Percentiles rank a stretch among this genome's conserved stretches.
phyloP scores from a whole-genome alignment of 257 asterid species.

The Plantago elongata region DNA sequence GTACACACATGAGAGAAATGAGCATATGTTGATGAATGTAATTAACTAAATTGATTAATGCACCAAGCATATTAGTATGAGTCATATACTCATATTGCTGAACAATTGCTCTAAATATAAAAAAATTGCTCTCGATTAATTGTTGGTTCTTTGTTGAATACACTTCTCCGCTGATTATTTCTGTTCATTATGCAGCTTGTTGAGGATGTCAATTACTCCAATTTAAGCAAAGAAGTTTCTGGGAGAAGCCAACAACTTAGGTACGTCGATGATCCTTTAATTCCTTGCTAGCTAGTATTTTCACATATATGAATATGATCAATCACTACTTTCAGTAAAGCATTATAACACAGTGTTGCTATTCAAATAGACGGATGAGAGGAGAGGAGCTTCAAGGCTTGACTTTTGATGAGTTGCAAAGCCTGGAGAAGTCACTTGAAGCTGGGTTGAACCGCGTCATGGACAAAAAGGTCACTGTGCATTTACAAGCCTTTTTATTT shows the following conservation, averaged over 20 bases:
- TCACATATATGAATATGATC: too few relatives aligned
- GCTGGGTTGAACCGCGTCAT: slow-evolving; percentile 62
- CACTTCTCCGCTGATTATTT: too few relatives aligned
- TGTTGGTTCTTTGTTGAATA: too few relatives aligned
- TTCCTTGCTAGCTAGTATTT: neutral
- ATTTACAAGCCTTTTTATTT: neutral
- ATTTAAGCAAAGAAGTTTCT: slow-evolving; percentile 62
- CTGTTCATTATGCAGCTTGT: slow-evolving; percentile 47
- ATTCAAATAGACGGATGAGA: slow-evolving; percentile 63
- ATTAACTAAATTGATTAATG: too few relatives aligned
- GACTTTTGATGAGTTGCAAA: slow-evolving; percentile 70
- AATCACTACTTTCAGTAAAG: neutral
- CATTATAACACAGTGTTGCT: neutral
- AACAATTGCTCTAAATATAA: too few relatives aligned
- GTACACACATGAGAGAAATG: too few relatives aligned
- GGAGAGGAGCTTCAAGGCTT: slow-evolving; percentile 88
- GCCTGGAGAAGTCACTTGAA: slow-evolving; percentile 67
- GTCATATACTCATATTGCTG: too few relatives aligned
- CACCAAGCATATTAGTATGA: too few relatives aligned
- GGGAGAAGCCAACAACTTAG: slow-evolving; percentile 62
- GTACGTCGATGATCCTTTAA: slow-evolving; percentile 21
- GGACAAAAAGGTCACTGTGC: slow-evolving; percentile 49
- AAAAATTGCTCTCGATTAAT: too few relatives aligned
- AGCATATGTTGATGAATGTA: too few relatives aligned
- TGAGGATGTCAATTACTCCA: slow-evolving; percentile 53